A percentile compares a stretch with the other conserved stretches of the same genome.
Conservation (phyloP, 2,329 filamentous ascomycete species). For the Dothistroma pini region DNA sequence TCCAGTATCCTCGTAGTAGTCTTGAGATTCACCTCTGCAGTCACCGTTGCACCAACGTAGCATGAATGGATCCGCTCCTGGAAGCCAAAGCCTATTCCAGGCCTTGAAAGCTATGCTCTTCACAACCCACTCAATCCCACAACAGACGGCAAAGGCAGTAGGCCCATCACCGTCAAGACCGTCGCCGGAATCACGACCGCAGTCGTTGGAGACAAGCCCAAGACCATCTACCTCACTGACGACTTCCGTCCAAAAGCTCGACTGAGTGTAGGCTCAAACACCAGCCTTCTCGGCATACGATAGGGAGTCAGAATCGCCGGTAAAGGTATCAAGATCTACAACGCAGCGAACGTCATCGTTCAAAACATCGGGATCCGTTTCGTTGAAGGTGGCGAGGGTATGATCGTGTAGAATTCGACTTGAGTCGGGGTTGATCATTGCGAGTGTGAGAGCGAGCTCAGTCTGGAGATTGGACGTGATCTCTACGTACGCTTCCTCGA, state of each 20-base stretch:
- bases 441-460: constrained; percentile 45
- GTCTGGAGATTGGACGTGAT: constrained; percentile 22
- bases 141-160: constrained; percentile 39
- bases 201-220: constrained; percentile 40
- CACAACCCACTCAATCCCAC: constrained; percentile 32
- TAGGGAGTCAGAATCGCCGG: constrained; percentile 37
- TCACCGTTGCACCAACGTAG: not conserved
- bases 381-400: constrained; percentile 42
- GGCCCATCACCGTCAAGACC: constrained; percentile 35
- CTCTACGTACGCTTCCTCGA: constrained; percentile 21
- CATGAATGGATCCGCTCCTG: not conserved
- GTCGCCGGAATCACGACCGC: constrained; percentile 43
- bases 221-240: constrained; percentile 46
- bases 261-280: constrained; percentile 47
- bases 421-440: constrained; percentile 50
- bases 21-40: not conserved
- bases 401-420: constrained; percentile 46
- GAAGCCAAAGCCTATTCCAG: not conserved
- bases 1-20: not conserved
- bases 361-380: constrained; percentile 38
- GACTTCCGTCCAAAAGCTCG: constrained; percentile 42
- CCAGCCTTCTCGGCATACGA: constrained; percentile 41
- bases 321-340: constrained; percentile 37
- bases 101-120: constrained; percentile 22
- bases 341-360: constrained; percentile 41